Conservation (phyloP, 495 filamentous ascomycete genomes). For the Penicillium chermesinum region DNA sequence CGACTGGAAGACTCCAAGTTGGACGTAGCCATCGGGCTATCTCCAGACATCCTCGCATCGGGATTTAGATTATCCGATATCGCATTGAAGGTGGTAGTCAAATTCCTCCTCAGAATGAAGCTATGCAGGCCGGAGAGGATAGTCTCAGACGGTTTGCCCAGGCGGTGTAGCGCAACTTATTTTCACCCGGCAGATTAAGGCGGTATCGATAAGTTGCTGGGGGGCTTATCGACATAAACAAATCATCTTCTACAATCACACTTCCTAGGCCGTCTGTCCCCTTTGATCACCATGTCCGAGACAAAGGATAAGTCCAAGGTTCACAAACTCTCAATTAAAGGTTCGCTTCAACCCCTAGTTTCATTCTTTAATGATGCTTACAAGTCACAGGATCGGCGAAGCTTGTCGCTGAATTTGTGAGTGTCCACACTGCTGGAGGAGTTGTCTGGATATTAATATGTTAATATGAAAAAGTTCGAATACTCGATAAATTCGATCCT, state of each 20-base stretch:
- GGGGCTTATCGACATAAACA: constrained; percentile 28
- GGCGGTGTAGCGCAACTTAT: constrained; percentile 16
- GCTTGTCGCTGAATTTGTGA: constrained; percentile 89
- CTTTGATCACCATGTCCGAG: constrained; percentile 28
- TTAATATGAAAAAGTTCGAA: constrained; percentile 64
- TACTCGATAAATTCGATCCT: constrained; percentile 96
- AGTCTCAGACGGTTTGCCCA: too few relatives aligned
- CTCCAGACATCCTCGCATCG: constrained; percentile 55
- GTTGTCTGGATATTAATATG: constrained; percentile 1
- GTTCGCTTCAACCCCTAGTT: constrained; percentile 31
- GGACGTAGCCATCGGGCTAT: constrained; percentile 49
- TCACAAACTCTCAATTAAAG: constrained; percentile 91
- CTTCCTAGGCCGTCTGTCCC: constrained; percentile 8
- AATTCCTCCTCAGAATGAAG: constrained; percentile 1
- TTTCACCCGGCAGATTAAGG: background rate
- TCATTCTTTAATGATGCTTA: constrained; percentile 16
- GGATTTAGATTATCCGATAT: constrained; percentile 38
- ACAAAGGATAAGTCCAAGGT: constrained; percentile 85
- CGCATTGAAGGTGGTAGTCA: constrained; percentile 31
- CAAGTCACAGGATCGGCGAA: constrained; percentile 63
- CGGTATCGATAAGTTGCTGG: background rate
- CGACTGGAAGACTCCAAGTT: constrained; percentile 33
- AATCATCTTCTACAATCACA: constrained; percentile 10
- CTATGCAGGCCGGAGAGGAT: too few relatives aligned
- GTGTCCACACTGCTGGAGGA: constrained; percentile 26